Evolutionary conservation across 2,329 filamentous ascomycete species (phyloP), one percentile per base, ranked within the genome.

Genomic region (Fonsecaea multimorphosa): DNA sequence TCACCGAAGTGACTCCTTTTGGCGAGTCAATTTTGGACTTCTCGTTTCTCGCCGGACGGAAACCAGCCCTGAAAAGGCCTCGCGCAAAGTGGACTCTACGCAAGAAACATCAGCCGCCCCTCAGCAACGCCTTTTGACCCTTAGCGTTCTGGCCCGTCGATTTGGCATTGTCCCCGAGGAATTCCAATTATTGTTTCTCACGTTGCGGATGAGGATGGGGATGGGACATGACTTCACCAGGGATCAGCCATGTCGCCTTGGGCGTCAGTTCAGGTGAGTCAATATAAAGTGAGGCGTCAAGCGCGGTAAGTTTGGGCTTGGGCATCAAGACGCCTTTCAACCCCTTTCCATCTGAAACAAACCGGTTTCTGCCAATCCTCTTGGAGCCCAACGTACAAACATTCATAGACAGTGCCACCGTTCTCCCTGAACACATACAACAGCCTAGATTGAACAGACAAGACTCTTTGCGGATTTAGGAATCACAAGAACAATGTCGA

Each of bases 301-400:
- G 24, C 51, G 55, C 24, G 59, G 49, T 55, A 52, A 54, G 59
- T 38, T 27, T 61, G 34, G 34, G 53, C 44, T 59, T 66, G 63
- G 64, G 64, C 64, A 67, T 63, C 64, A 58, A 67, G 27, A 29
- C 51, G 61, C 49, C 54, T 32, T 56, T 16, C 6, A 22, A 27
- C 46, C 57, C 58, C 55, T 34, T 62, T 55, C 46, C 53, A 46
- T 29, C 36, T 66, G 64, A 64, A 64, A 64, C 61, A 65, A 65
- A 49, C 63, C 57, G 52, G 57, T 52, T 65, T 55, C 31, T 46
- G 58, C 14, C 31, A 60, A 9, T 16, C 34, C 51, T 34, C 36
- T 24, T n/a, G 2, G 3, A 46, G 29, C 59, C 58, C 24, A 27
- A 36, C 29, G n/a, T n/a, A 14, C 44, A 38, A 19, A 49, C 19